Evolutionary conservation across 495 filamentous ascomycete genomes (phyloP).

Genomic region (Tuber magnatum): DNA sequence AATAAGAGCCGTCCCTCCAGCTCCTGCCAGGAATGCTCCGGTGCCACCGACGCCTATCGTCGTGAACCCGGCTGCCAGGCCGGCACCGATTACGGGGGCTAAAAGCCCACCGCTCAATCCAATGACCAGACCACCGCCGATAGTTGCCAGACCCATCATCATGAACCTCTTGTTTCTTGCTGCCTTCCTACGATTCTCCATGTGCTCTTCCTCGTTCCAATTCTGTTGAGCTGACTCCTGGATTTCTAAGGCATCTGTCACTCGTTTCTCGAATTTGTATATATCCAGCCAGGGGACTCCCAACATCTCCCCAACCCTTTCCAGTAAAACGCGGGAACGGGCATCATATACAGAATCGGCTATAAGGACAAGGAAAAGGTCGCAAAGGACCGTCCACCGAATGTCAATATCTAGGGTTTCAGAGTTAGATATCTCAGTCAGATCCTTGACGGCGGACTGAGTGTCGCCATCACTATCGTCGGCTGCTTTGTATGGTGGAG

Average conservation of each 20-base stretch:
- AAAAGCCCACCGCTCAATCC: conserved; percentile 86
- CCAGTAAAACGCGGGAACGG: conserved; percentile 76
- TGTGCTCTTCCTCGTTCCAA: conserved; percentile 94
- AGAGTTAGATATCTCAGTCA: conserved; percentile 69
- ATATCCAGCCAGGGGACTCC: conserved; percentile 87
- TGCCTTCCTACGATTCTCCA: conserved; percentile 75
- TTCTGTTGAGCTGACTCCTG: conserved; percentile 88
- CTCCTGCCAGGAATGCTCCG: conserved; percentile 78
- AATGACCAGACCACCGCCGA: conserved; percentile 92
- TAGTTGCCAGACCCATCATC: conserved; percentile 95
- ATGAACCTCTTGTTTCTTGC: conserved; percentile 74
- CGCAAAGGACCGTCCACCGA: conserved; percentile 94
- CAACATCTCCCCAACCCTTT: conserved; percentile 70
- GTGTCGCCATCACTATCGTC: not conserved
- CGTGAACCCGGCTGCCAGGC: conserved; percentile 88
- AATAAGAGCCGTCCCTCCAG: conserved; percentile 87
- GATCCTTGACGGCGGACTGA: conserved; percentile 61
- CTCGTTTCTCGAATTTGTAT: conserved; percentile 92
- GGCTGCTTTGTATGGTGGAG: conserved; percentile 23
- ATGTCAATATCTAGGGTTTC: conserved; percentile 90
- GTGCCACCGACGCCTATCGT: conserved; percentile 91
- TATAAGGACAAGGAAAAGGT: conserved; percentile 89
- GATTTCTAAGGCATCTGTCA: conserved; percentile 96
- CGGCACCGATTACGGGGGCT: conserved; percentile 89
- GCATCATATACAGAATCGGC: conserved; percentile 92